Base-by-base conservation (phyloP, 345 rosid genomes). In the Gossypium arboreum region DNA sequence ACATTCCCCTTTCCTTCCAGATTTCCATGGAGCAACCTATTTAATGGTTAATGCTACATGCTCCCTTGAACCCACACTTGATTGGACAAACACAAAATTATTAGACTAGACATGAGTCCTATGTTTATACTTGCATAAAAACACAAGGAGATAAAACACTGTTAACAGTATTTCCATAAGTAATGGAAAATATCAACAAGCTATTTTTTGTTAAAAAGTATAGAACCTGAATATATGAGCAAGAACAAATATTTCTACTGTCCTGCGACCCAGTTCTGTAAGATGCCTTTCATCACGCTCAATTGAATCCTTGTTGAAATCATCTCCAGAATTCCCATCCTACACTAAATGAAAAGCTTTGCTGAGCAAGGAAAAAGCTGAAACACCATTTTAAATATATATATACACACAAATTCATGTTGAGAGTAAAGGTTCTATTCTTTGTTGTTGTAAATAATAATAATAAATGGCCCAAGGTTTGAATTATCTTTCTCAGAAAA, bases 261-360 rank as follows among this genome's bases (percentile, higher is more conserved):
- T 91, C 79, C 93, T 85, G 68, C 97, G 92, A 68, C 97, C 98
- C 80, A 92, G 75, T 76, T 92, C 98, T 44, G 97, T 92, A 60
- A 94, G 90, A 61, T 91, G 92, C 80, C 90, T 92, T 86, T 94
- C 98, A 86, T 94, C 97, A 63, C 87, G 89, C 78, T 84, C 94
- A 79, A 84, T 75, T 34, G 92, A 84, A 84, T 94, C 97, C 83
- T 85, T 89, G 83, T 78, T 88, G 73, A 84, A 87, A 74, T 91
- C 98, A 68, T 91, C 97, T 69, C 97, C 94, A 50, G 88, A 83
- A 83, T 83, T 88, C 50, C 86, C 91, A 75, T 89, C 97, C 97
- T 94, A 83, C 69, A 84, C 7, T 73, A 20, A 60, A 66, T 17
- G 74, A 22, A 51, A 58, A 79, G 29, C 12, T 51, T 59, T 73